Conservation (phyloP, 805 yeast genomes). For the Teunomyces pallodes region DNA sequence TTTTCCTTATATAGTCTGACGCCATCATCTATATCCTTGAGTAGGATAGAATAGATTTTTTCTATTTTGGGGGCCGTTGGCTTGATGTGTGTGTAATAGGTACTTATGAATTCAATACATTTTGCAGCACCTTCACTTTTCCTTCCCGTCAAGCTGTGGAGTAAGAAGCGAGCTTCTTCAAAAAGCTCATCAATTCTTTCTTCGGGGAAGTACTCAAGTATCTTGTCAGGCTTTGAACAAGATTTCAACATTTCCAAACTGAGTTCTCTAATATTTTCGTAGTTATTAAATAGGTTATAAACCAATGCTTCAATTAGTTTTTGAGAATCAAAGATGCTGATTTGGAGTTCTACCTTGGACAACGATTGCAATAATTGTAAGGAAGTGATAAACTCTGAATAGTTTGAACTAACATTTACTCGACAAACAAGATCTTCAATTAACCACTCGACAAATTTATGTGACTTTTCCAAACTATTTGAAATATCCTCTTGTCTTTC, state of each 20-base stretch:
- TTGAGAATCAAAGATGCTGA: not conserved
- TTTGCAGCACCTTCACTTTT: slow-evolving; percentile 80
- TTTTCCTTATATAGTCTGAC: not conserved
- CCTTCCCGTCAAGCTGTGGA: slow-evolving; percentile 50
- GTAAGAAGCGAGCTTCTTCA: slow-evolving; percentile 11
- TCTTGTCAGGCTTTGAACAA: slow-evolving; percentile 17
- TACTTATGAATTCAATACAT: slow-evolving; percentile 51
- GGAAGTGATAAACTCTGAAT: slow-evolving; percentile 28
- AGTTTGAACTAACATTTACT: slow-evolving; percentile 49
- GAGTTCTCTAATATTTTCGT: slow-evolving; percentile 67
- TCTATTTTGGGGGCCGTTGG: not conserved
- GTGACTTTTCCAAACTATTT: not conserved
- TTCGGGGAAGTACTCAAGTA: not conserved
- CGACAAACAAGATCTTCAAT: slow-evolving; percentile 58
- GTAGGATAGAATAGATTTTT: not conserved
- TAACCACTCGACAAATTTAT: slow-evolving; percentile 41
- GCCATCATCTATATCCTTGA: not conserved
- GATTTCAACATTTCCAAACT: slow-evolving; percentile 46
- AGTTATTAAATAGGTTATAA: slow-evolving; percentile 65
- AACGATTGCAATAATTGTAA: slow-evolving; percentile 14
- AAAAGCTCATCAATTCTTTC: not conserved
- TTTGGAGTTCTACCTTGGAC: slow-evolving; percentile 25
- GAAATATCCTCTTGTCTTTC: slow-evolving; percentile 11
- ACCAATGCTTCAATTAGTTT: slow-evolving; percentile 47
- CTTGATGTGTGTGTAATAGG: slow-evolving; percentile 3